phyloP scores from a whole-genome alignment of 2,329 filamentous ascomycete genomes.

The Conoideocrella luteorostrata region DNA sequence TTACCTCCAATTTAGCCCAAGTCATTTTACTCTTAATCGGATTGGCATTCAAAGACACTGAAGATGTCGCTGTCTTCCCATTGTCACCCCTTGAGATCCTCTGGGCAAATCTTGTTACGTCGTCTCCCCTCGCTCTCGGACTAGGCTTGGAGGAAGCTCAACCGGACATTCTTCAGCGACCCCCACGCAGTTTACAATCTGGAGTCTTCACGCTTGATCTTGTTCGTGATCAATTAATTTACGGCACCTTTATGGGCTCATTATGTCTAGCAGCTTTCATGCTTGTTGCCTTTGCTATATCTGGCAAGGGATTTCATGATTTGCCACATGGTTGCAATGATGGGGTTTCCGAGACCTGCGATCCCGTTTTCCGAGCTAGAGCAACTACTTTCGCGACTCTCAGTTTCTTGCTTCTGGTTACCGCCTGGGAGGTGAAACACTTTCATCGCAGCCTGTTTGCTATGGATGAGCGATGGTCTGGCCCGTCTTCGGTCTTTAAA shows the following conservation, averaged over 20 bases:
- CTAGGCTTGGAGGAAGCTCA: constrained; percentile 65
- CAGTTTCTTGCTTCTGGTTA: constrained; percentile 61
- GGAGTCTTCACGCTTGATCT: constrained; percentile 45
- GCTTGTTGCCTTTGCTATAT: constrained; percentile 47
- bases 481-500: constrained; percentile 43
- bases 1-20: constrained; percentile 65
- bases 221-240: constrained; percentile 35
- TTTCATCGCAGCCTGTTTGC: constrained; percentile 63
- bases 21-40: constrained; percentile 63
- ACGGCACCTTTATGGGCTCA: constrained; percentile 57
- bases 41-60: constrained; percentile 58
- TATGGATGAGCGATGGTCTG: constrained; percentile 50
- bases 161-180: constrained; percentile 60
- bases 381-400: constrained; percentile 64
- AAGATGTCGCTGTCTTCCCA: constrained; percentile 58
- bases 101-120: constrained; percentile 72
- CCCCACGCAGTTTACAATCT: constrained; percentile 53
- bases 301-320: constrained; percentile 37
- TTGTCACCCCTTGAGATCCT: constrained; percentile 67
- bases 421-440: constrained; percentile 69
- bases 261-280: constrained; percentile 57
- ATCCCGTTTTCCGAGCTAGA: constrained; percentile 55
- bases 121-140: constrained; percentile 63
- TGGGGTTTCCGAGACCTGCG: constrained; percentile 41
- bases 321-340: constrained; percentile 56